phyloP scores from a whole-genome alignment of 129 eudicot species.

The Flaveria trinervia region DNA sequence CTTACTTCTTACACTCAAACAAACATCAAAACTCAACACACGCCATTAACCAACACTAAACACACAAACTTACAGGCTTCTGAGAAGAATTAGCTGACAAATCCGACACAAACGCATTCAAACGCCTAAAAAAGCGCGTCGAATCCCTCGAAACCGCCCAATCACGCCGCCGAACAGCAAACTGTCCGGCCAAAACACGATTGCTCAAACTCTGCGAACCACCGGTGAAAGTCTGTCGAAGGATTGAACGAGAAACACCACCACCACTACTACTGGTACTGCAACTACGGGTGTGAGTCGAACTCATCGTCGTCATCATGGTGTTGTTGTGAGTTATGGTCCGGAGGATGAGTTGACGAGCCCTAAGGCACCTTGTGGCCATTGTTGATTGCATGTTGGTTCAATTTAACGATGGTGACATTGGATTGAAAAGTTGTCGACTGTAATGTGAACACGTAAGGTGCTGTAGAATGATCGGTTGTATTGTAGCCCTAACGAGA shows the following conservation, averaged over 20 bases:
- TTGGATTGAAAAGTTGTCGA: slow-evolving; percentile 27
- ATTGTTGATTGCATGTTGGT: slow-evolving; percentile 54
- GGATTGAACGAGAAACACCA: slow-evolving; percentile 11
- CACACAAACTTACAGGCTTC: slow-evolving; percentile 40
- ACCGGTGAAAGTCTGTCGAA: slow-evolving; percentile 4
- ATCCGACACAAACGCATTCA: slow-evolving; percentile 62
- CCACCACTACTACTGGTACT: neutral
- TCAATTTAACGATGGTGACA: slow-evolving; percentile 8
- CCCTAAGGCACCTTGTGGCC: slow-evolving; percentile 41
- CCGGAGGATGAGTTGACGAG: slow-evolving; percentile 35
- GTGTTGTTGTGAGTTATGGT: slow-evolving; percentile 17
- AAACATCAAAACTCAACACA: neutral
- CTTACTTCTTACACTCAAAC: neutral
- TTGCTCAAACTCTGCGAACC: slow-evolving; percentile 24
- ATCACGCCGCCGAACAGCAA: slow-evolving; percentile 20
- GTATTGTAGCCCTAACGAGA: neutral
- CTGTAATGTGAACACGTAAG: slow-evolving; percentile 38
- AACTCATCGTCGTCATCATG: slow-evolving; percentile 26
- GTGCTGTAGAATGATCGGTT: slow-evolving; percentile 1
- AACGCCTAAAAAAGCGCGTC: slow-evolving; percentile 34
- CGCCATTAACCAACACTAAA: neutral
- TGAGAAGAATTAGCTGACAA: slow-evolving; percentile 46
- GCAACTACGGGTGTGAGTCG: slow-evolving; percentile 21
- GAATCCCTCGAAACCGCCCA: slow-evolving; percentile 46
- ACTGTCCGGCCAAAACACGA: slow-evolving; percentile 27